Base-by-base conservation (phyloP, 139 green algal species). In the Chlamydomonas sphaeroides region DNA sequence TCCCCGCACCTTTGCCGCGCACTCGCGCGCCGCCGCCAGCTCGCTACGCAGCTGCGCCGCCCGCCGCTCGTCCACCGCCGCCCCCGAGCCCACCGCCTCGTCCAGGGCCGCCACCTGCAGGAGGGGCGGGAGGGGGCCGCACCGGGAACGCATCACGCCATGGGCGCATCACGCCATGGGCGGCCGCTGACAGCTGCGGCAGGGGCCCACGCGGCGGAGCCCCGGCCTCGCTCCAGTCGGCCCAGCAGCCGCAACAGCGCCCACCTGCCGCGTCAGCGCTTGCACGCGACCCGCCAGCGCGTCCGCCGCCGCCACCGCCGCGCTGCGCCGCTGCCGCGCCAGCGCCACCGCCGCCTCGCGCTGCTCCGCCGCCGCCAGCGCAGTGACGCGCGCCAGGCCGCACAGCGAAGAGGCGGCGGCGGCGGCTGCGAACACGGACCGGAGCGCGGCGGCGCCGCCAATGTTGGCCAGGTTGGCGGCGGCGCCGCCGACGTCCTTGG, bases 11-110 rank as follows among this genome's bases (percentile, higher is more conserved):
- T 78, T 78, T 21, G 5, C n/a, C 6, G 70, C 70, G 53, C 70
- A 78, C 23, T 78, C 70, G 8, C 62, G 51, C 51, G 70, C 49
- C 36, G 56, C 62, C 70, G 62, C 70, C 35, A 78, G 51, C 51
- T 78, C 70, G 32, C 38, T 49, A 33, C 39, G 42, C 0, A 66
- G 51, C 70, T 66, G 49, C 17, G 51, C 51, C 70, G 67, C 26
- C 51, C 36, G 35, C 51, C 42, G 51, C 33, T 78, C 70, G 53
- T 38, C 42, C 70, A 20, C n/a, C 59, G 33, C 70, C 53, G 35
- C 70, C 51, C 56, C 25, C 20, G 69, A 28, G 33, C n/a, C 51
- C 53, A 36, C 32, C 70, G 23, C 48, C 32, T 32, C 38, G n/a
- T 53, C 48, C 15, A 45, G 45, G 48, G 42, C n/a, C n/a, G n/a